Base-by-base conservation (phyloP, 768 basidiomycete genomes). In the Tylopilus intermedius region DNA sequence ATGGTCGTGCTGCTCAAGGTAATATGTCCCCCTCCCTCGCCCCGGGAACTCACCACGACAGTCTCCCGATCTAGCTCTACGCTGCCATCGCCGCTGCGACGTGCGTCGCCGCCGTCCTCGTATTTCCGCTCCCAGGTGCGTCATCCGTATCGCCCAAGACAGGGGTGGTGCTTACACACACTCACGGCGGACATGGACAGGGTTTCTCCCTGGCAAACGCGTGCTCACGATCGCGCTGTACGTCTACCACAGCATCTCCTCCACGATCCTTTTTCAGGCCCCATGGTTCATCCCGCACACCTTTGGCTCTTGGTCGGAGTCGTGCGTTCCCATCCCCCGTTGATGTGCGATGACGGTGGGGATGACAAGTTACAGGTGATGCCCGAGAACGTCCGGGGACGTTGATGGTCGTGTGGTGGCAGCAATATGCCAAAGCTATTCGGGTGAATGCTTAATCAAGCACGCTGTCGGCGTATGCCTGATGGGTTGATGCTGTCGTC, bases 371-470 rank as follows among this genome's bases (percentile, higher is more conserved):
- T 55, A 39, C 79, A 79, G 30, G 58, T 87, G 24, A 89, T 87
- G 0, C 90, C 90, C 0, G 90, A 92, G 66, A 64, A 72, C 26
- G 68, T 81, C 1, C 90, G 89, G n/a, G n/a, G n/a, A n/a, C n/a
- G n/a, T 78, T 76, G 48, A 84, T 91, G 76, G 79, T 86, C 8
- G 65, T 79, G 3, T 92, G 90, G 90, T 92, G 90, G 90, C 90
- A 92, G 45, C 78, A 73, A 32, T 69, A 80, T 37, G 72, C 78
- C 26, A 70, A 68, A 22, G 67, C 76, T 61, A 67, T 74, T 30
- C 70, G 74, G 14, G 35, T 4, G 15, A 37, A 37, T 2, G 35
- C 35, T 5, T 37, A 37, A 30, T 7, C 7, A 18, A 30, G 30
- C 7, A 24, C 24, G 24, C 2, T 24, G 24, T 24, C 24, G 24